phyloP scores from a whole-genome alignment of 202 grass and related monocot genomes.

The Musa balbisiana region DNA sequence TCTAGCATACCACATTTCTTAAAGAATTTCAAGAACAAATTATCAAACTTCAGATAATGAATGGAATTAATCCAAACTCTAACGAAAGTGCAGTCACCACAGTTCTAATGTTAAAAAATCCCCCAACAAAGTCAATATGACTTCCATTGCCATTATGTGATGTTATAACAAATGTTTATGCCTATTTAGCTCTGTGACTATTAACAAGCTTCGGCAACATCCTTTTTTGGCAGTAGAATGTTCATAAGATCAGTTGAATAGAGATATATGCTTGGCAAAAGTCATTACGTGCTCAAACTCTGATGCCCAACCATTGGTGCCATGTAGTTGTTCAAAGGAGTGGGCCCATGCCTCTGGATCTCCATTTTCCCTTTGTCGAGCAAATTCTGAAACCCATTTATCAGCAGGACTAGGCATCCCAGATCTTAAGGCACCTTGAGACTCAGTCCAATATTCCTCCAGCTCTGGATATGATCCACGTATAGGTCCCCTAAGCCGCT shows the following conservation, averaged over 20 bases:
- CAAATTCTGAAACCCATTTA: slow-evolving; percentile 86
- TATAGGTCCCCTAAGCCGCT: slow-evolving; percentile 56
- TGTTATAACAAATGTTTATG: neutral
- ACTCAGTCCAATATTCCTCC: slow-evolving; percentile 96
- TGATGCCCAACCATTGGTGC: slow-evolving; percentile 92
- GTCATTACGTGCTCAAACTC: slow-evolving; percentile 82
- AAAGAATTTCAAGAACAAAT: too few species aligned
- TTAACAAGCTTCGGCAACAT: neutral
- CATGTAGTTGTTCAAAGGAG: slow-evolving; percentile 87
- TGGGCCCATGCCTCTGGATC: slow-evolving; percentile 75
- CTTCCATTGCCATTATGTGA: neutral
- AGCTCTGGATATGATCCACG: slow-evolving; percentile 64
- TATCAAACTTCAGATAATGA: too few species aligned
- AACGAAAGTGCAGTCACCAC: too few species aligned
- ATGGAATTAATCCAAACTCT: too few species aligned
- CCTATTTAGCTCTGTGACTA: neutral
- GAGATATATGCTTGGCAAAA: neutral
- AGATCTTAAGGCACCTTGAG: slow-evolving; percentile 54
- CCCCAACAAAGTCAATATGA: too few species aligned
- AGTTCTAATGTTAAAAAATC: too few species aligned
- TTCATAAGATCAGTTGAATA: neutral
- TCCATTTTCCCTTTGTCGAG: slow-evolving; percentile 50
- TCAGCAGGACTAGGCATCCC: slow-evolving; percentile 69
- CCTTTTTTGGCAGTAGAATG: neutral
- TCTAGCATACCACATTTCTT: too few species aligned